Evolutionary conservation across 306 rosid genomes (phyloP).

Genomic region (Prunus fruticosa): DNA sequence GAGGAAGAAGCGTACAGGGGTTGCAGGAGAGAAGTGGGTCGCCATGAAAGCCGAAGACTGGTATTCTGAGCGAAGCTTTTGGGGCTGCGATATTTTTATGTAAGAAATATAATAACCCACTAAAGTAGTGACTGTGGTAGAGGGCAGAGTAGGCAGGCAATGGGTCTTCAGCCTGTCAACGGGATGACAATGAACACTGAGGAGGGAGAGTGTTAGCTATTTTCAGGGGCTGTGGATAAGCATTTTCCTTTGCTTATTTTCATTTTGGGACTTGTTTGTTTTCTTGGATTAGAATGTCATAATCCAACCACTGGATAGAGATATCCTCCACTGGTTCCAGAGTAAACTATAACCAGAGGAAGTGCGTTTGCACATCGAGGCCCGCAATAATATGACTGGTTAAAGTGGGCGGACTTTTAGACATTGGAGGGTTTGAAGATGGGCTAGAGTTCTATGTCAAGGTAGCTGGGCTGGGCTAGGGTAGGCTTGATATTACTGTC

Average conservation of each 20-base stretch:
- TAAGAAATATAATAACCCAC: not conserved
- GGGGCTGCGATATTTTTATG: not conserved
- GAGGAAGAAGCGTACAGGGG: conserved; percentile 49
- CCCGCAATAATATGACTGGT: too few species aligned
- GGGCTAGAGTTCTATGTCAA: too few species aligned
- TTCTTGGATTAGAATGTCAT: not conserved
- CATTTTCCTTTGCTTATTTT: not conserved
- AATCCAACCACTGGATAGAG: not conserved
- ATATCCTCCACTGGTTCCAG: not conserved
- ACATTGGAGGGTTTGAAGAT: too few species aligned
- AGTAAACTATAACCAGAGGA: too few species aligned
- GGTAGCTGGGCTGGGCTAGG: too few species aligned
- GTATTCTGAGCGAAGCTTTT: not conserved
- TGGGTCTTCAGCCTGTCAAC: not conserved
- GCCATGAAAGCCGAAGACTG: conserved; percentile 51
- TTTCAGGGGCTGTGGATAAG: not conserved
- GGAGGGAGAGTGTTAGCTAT: not conserved
- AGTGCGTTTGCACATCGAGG: too few species aligned
- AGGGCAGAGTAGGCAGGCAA: not conserved
- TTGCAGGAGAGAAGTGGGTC: conserved; percentile 51
- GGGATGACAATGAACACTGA: not conserved
- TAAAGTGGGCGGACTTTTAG: too few species aligned
- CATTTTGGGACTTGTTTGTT: conserved; percentile 3
- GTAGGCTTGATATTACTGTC: too few species aligned
- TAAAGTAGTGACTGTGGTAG: not conserved